Conservation (phyloP, 805 yeast species). For the Ogataea allantospora region DNA sequence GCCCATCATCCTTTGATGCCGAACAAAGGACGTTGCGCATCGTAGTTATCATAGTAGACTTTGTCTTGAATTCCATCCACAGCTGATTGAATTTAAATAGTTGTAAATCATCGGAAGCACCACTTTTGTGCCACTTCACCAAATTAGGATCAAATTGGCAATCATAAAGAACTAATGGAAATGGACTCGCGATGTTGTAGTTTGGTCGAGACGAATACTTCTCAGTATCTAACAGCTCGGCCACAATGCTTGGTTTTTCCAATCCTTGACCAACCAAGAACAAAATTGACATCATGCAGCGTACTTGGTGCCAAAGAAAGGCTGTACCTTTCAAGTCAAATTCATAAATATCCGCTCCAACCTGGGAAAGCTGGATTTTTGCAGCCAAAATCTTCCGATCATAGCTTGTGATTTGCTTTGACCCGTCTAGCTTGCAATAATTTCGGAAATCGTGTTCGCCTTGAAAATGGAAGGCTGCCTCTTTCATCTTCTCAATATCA, state of each 20-base stretch:
- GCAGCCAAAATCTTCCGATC: slow-evolving; percentile 54
- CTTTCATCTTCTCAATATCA: slow-evolving; percentile 63
- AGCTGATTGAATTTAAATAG: slow-evolving; percentile 46
- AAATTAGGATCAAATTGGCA: slow-evolving; percentile 61
- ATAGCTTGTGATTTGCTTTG: slow-evolving; percentile 85
- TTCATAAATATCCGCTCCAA: slow-evolving; percentile 47
- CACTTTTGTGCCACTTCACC: slow-evolving; percentile 60
- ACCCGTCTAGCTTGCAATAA: slow-evolving; percentile 91
- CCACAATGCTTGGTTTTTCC: slow-evolving; percentile 60
- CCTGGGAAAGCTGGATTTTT: slow-evolving; percentile 21
- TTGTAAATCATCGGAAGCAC: slow-evolving; percentile 39
- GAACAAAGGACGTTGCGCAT: slow-evolving; percentile 40
- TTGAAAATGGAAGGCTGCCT: slow-evolving; percentile 58
- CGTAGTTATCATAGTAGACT: slow-evolving; percentile 49
- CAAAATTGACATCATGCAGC: slow-evolving; percentile 88
- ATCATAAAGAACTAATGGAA: slow-evolving; percentile 83
- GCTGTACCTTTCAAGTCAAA: slow-evolving; percentile 86
- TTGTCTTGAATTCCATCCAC: slow-evolving; percentile 57
- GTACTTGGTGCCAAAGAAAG: slow-evolving; percentile 95
- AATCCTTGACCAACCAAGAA: slow-evolving; percentile 76
- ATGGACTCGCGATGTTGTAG: slow-evolving; percentile 86
- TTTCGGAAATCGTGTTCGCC: slow-evolving; percentile 92
- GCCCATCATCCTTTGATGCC: background rate
- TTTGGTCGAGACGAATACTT: slow-evolving; percentile 65
- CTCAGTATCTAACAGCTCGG: slow-evolving; percentile 55